Evolutionary conservation across 2,329 filamentous ascomycete genomes (phyloP), one percentile per base, ranked within the genome.

Genomic region (Fusarium nelsonii): DNA sequence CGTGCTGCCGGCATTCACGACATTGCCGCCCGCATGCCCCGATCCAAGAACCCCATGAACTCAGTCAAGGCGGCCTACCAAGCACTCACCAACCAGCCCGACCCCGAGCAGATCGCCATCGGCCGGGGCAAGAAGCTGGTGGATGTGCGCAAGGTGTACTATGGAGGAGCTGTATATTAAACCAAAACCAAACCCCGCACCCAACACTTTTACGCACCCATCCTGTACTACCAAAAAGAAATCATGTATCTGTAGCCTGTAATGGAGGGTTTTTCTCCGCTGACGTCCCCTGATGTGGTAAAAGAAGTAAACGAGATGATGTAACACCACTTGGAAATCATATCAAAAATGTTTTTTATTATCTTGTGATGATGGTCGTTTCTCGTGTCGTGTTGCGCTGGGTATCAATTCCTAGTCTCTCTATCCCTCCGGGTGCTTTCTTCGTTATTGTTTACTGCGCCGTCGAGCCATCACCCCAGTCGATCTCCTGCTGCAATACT

Each of bases 11-110:
- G 96, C 70, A 93, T 99, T 75, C 86, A 91, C 69, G 96, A 99
- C 79, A 87, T 99, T 34, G 88, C 94, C 16, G 94, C 93, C 49
- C 87, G 88, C 71, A 94, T 97, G 67, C 90, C 91, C 37, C 91
- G 95, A 45, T 93, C 93, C 67, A 89, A 94, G 75, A 98, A 97
- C 85, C 93, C 94, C 73, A 97, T 98, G 94, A 99, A 99, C 84
- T 93, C 94, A 18, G 92, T 97, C 82, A 97, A 97, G 84, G 96
- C 96, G 15, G 88, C 93, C 40, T 92, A 92, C 81, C 80, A 95
- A 79, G 95, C 94, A 7, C 84, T 99, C 67, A 87, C 88, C 79
- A 91, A 85, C 83, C 96, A 99, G 83, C 88, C 88, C 65, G 85
- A 97, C 76, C 96, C 96, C 32, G 93, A 98, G 78, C 90, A 95